Conservation (phyloP, 2,329 filamentous ascomycete species). For the Cytospora leucostoma region DNA sequence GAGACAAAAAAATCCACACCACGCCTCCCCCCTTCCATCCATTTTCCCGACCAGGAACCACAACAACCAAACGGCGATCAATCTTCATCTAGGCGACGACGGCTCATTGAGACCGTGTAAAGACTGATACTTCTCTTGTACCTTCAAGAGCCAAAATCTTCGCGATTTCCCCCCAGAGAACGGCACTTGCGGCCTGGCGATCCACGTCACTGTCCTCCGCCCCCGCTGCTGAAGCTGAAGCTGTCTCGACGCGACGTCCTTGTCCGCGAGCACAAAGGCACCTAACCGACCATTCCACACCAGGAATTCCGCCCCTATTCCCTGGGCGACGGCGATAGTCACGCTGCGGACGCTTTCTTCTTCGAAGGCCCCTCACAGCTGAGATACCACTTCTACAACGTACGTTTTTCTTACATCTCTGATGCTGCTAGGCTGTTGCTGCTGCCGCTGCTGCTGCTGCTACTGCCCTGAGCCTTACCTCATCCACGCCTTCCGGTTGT, state of each 20-base stretch:
- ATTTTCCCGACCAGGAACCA: constrained; percentile 21
- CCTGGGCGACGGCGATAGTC: constrained; percentile 18
- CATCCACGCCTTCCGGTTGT: constrained; percentile 5
- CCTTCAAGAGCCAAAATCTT: constrained; percentile 8
- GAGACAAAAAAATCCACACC: constrained; percentile 24
- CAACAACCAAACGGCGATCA: constrained; percentile 21
- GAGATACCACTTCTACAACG: constrained; percentile 31
- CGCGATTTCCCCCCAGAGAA: constrained; percentile 22
- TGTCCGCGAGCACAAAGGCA: constrained; percentile 15
- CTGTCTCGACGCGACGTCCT: constrained; percentile 28
- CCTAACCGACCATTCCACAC: constrained; percentile 3
- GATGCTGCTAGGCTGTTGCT: not conserved
- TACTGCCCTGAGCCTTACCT: constrained; percentile 9
- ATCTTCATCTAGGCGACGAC: constrained; percentile 22
- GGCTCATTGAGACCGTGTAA: constrained; percentile 17
- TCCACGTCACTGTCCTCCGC: constrained; percentile 23
- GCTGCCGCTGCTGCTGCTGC: not conserved
- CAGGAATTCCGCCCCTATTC: constrained; percentile 6
- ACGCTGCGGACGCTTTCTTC: constrained; percentile 27
- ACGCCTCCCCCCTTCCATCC: constrained; percentile 20
- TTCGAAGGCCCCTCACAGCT: constrained; percentile 26
- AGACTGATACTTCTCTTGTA: constrained; percentile 15
- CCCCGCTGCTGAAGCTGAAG: constrained; percentile 25
- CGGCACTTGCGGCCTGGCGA: constrained; percentile 21
- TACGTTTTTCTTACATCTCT: constrained; percentile 15